Evolutionary conservation across 805 yeast species (phyloP).

Genomic region (Priceomyces medius): DNA sequence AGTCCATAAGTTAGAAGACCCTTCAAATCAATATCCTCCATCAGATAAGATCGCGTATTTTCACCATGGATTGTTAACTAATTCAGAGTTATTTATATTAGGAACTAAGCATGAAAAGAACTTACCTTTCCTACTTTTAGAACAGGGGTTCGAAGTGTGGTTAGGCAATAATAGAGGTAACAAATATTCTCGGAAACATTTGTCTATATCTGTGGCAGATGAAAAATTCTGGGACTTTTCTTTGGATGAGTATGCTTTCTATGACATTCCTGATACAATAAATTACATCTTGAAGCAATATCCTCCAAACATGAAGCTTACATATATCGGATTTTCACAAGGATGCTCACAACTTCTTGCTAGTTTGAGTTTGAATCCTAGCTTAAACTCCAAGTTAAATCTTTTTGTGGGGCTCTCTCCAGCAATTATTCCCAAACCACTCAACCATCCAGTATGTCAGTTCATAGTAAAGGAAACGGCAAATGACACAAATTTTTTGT

Average conservation of each 20-base stretch:
- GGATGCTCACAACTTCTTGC: conserved; percentile 34
- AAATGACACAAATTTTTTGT: conserved; percentile 22
- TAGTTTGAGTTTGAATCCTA: conserved; percentile 26
- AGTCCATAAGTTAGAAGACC: conserved; percentile 25
- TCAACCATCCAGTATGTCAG: conserved; percentile 23
- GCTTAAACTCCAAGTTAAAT: conserved; percentile 19
- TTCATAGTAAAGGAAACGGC: conserved; percentile 26
- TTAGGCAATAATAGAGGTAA: conserved; percentile 27
- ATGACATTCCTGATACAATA: conserved; percentile 29
- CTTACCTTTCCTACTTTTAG: conserved; percentile 22
- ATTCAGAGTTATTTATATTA: conserved; percentile 37
- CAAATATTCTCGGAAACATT: conserved; percentile 31
- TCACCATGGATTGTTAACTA: conserved; percentile 32
- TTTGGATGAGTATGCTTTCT: conserved; percentile 30
- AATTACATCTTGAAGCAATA: conserved; percentile 21
- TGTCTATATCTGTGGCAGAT: conserved; percentile 22
- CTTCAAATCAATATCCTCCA: not conserved
- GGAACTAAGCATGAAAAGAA: conserved; percentile 22
- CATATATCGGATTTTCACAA: conserved; percentile 31
- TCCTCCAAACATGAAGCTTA: conserved; percentile 14
- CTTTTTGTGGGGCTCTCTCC: conserved; percentile 31
- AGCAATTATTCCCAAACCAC: conserved; percentile 25
- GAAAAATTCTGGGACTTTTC: conserved; percentile 30
- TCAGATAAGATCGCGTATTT: conserved; percentile 23
- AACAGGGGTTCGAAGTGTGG: conserved; percentile 25